Percentiles rank a stretch among this genome's conserved stretches.
These are phyloP conservation scores for Orbilia javanica DNA, from an alignment of 2,329 filamentous ascomycete genomes.

Conservation along the genomic window DNA sequence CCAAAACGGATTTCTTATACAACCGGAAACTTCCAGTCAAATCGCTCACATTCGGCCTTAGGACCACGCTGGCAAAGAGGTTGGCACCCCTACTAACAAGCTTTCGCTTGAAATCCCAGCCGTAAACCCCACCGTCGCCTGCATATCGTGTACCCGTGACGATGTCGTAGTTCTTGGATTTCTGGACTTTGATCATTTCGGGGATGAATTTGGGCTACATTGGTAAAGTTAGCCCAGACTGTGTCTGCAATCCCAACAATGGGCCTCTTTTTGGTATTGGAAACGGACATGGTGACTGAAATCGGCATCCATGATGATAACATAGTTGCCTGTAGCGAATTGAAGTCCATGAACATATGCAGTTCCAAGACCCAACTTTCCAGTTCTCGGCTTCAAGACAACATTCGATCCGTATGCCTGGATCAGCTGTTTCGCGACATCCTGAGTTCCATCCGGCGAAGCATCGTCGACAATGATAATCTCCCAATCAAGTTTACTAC, in stretches of 20 bases:
- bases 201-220: constrained; percentile 89
- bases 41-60: constrained; percentile 93
- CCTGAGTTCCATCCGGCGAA: constrained; percentile 93
- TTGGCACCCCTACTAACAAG: constrained; percentile 89
- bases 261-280: background rate
- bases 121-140: constrained; percentile 87
- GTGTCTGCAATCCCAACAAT: background rate
- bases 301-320: constrained; percentile 99
- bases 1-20: constrained; percentile 90
- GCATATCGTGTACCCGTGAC: constrained; percentile 97
- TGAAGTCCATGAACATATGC: constrained; percentile 95
- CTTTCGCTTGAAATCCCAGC: constrained; percentile 90
- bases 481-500: constrained; percentile 93
- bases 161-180: constrained; percentile 86
- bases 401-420: constrained; percentile 83
- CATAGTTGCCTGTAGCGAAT: constrained; percentile 90
- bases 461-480: constrained; percentile 98
- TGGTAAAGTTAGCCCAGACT: background rate
- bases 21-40: constrained; percentile 93
- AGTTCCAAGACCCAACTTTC: constrained; percentile 96
- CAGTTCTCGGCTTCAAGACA: constrained; percentile 85
- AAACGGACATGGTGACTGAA: constrained; percentile 83
- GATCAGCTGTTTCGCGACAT: constrained; percentile 89
- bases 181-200: constrained; percentile 87
- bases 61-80: constrained; percentile 92